Base-by-base conservation (phyloP, 2,329 filamentous ascomycete species). In the Sarocladiaceae sp. region DNA sequence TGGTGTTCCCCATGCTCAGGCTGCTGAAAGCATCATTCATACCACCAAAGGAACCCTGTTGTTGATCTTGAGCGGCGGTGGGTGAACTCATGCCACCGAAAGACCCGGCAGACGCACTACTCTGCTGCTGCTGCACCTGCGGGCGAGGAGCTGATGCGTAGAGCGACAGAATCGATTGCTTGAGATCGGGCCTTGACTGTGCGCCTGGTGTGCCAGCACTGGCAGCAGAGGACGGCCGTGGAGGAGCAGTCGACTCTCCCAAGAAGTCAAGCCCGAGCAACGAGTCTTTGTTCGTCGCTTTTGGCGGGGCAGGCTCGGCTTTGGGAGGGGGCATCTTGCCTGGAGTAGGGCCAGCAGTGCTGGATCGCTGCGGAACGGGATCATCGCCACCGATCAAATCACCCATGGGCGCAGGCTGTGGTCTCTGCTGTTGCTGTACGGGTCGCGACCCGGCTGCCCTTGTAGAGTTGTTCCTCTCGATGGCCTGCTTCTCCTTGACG, bases 141-240 rank as follows among this genome's bases (percentile, higher is more conserved):
- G 87, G 81, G 58, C 88, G 85, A 2, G 89, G 85, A 4, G 80
- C 80, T 6, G 88, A 85, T 10, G 90, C 88, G 60, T 98, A 98
- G 13, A 98, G 76, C 6, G 93, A 98, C 40, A 98, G 69, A 48
- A 98, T 98, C 2, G 91, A 97, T 64, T 96, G 91, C 67, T 98
- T 98, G 48, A 98, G 71, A 60, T 98, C 93, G 3, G 91, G 90
- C 49, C 93, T 77, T 35, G 89, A 94, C 54, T 86, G 82, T 23
- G 13, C 27, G 15, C 26, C 40, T 3, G 74, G 61, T 4, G 75
- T 73, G 35, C 77, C 68, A 11, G 82, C 77, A 15, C 83, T 80
- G 4, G 83, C 78, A 16, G 88, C 88, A 66, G 88, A 95, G 5
- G 87, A 80, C n/a, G 90, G 86, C 44, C 89, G 78, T 44, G 82